These are phyloP conservation scores for Potentilla sterilis DNA, from an alignment of 306 rosid species.

Conservation along the genomic window DNA sequence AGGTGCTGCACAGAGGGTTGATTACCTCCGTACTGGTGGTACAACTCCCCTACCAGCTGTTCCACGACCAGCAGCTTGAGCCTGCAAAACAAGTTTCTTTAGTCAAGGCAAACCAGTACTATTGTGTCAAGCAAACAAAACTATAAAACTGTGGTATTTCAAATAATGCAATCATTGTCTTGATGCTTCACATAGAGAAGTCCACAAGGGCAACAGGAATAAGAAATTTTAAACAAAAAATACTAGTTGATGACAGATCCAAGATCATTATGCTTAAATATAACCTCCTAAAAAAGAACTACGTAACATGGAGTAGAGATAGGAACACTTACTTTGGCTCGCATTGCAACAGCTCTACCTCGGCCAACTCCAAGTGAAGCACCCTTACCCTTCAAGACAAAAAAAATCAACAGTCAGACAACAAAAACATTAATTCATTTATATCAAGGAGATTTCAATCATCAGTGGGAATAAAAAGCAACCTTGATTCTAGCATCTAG, in stretches of 20 bases:
- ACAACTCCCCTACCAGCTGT: constrained; percentile 78
- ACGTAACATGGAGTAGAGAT: background rate
- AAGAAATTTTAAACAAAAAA: background rate
- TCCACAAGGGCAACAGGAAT: background rate
- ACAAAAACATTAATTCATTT: background rate
- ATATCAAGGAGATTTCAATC: background rate
- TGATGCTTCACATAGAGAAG: background rate
- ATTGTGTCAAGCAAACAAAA: background rate
- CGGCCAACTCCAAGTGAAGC: constrained; percentile 98
- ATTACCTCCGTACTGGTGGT: constrained; percentile 89
- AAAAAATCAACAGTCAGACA: constrained; percentile 10
- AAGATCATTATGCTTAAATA: background rate
- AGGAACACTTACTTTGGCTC: constrained; percentile 63
- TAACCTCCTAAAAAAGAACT: background rate
- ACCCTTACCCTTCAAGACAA: constrained; percentile 84
- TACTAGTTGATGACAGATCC: background rate
- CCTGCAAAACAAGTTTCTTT: constrained; percentile 40
- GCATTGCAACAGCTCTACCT: constrained; percentile 99
- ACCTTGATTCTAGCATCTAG: constrained; percentile 97
- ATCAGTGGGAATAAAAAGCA: constrained; percentile 3
- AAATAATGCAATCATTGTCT: background rate
- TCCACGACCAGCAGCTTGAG: constrained; percentile 99
- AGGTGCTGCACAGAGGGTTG: background rate
- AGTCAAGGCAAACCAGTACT: constrained; percentile 12
- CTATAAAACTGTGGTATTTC: background rate